Evolutionary conservation across 116 monocot species (phyloP), one percentile per base, ranked within the genome.

Genomic region (Dioscorea cayenensis): DNA sequence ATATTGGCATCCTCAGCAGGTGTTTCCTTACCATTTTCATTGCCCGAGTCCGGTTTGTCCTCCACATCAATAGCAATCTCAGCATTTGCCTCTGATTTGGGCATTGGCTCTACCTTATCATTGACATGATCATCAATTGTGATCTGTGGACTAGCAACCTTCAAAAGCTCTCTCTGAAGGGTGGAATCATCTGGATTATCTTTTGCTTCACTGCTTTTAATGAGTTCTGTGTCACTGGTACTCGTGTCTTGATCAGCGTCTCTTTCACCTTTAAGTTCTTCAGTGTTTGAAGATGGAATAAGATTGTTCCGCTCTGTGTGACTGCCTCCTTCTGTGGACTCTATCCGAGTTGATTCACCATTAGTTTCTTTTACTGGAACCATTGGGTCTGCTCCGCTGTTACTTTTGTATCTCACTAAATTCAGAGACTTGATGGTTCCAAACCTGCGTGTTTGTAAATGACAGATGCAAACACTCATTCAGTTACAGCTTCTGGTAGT

Each of bases 351-450:
- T 2, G 70, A 55, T 22, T 52, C 70, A 61, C 27, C 32, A 52
- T 59, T 60, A 38, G 66, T 49, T 36, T 80, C 70, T 71, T 71
- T 49, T 67, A 78, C 73, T 27, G 43, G 28, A 67, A n/a, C 65
- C 37, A 70, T 68, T 60, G 67, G 2, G 6, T 36, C 49, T 48
- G 14, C 29, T 6, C 20, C 43, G 28, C 16, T 20, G 55, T 23
- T 69, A 51, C 49, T 29, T 23, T 35, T 62, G 66, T 69, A 36
- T 49, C 81, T 74, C 61, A 89, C 78, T 9, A 88, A 13, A 80
- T 94, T 91, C 48, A 90, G 69, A 50, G 91, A 89, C 73, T 91
- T 99, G 5, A 99, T 80, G 23, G 87, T 82, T 73, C 99, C 99
- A 84, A 99, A 99, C 84, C 97, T 97, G 84, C 60, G 71, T 17